Conservation (phyloP, 2,329 filamentous ascomycete genomes). For the Mycosphaerella sp. region DNA sequence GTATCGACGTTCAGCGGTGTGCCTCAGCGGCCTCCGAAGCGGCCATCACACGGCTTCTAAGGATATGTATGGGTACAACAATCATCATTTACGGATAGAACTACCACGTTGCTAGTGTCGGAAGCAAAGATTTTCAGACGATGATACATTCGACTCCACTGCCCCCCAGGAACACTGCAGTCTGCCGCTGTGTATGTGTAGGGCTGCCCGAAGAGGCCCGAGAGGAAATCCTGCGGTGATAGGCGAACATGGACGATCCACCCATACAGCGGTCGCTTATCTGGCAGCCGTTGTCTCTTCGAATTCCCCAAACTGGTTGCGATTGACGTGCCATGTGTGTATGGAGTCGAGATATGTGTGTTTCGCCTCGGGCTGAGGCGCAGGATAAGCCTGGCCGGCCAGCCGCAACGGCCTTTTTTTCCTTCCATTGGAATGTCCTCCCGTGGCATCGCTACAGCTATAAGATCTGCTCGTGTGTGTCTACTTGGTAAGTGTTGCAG, state of each 20-base stretch:
- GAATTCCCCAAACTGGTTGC: neutral
- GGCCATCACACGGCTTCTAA: too few species aligned
- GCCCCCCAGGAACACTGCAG: neutral
- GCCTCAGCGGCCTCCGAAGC: too few species aligned
- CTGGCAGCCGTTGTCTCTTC: neutral
- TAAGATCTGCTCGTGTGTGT: neutral
- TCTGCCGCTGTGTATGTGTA: too few species aligned
- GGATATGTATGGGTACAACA: too few species aligned
- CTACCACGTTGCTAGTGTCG: neutral
- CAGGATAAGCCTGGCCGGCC: neutral
- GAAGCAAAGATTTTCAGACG: neutral
- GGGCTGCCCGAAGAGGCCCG: neutral
- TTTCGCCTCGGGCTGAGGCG: neutral
- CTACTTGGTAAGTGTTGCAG: neutral
- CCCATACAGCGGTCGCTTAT: slow-evolving; percentile 6
- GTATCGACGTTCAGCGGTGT: too few species aligned
- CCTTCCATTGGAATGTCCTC: neutral
- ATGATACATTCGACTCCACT: neutral
- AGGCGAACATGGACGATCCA: slow-evolving; percentile 6
- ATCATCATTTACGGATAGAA: too few species aligned
- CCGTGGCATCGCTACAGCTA: neutral
- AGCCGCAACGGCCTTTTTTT: neutral
- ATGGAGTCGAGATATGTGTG: neutral
- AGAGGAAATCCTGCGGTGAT: neutral
- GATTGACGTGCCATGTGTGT: neutral